phyloP scores from a whole-genome alignment of 768 basidiomycete genomes.

The Cystofilobasidium capitatum region DNA sequence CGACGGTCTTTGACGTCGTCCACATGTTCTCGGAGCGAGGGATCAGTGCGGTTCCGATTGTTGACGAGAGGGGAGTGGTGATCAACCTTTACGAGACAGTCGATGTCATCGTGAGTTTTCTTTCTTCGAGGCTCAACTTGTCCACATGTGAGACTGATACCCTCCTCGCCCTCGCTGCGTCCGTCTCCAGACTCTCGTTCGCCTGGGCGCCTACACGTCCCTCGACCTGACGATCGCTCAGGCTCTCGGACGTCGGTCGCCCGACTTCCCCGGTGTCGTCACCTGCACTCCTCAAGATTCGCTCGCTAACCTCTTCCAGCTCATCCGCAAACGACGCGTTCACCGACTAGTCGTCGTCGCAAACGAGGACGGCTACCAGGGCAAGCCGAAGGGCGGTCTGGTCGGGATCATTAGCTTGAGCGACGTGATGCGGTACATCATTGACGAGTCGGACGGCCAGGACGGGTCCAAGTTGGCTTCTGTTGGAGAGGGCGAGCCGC shows the following conservation, averaged over 20 bases:
- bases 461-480: neutral
- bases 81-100: conserved; percentile 97
- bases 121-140: neutral
- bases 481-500: neutral
- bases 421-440: conserved; percentile 75
- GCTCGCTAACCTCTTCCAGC: conserved; percentile 73
- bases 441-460: conserved; percentile 34
- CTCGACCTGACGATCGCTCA: conserved; percentile 87
- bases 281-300: conserved; percentile 90
- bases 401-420: conserved; percentile 79
- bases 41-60: conserved; percentile 92
- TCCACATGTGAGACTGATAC: neutral
- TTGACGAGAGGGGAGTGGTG: conserved; percentile 71
- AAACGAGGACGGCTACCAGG: conserved; percentile 29
- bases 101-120: conserved; percentile 77
- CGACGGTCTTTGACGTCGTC: conserved; percentile 93
- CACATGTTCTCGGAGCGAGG: conserved; percentile 95
- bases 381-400: conserved; percentile 47
- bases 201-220: conserved; percentile 88
- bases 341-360: conserved; percentile 93
- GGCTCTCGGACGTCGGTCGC: conserved; percentile 79
- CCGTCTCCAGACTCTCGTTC: conserved; percentile 68
- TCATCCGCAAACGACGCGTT: conserved; percentile 85
- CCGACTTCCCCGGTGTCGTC: conserved; percentile 94
- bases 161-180: neutral